Evolutionary conservation across 2,329 filamentous ascomycete genomes (phyloP).

Genomic region (Daldinia sp.): DNA sequence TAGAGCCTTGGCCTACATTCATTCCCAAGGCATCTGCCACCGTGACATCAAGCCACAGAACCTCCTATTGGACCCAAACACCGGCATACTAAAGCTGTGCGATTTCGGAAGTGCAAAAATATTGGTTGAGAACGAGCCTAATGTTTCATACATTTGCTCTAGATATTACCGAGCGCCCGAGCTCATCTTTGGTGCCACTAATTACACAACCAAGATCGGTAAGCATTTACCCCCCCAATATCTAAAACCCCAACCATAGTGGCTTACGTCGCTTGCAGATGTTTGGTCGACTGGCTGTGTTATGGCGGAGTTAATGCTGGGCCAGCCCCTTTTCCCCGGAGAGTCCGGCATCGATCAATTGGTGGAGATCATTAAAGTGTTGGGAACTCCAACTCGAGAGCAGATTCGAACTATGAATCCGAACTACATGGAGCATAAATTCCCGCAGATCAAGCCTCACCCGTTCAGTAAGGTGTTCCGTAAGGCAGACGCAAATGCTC

Average conservation of each 20-base stretch:
- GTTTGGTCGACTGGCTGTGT: constrained; percentile 99
- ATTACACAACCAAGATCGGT: constrained; percentile 99
- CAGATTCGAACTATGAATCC: constrained; percentile 99
- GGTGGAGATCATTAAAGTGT: constrained; percentile 99
- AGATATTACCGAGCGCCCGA: constrained; percentile 98
- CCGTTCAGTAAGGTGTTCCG: constrained; percentile 99
- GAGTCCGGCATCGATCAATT: constrained; percentile 99
- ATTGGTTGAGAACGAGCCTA: constrained; percentile 97
- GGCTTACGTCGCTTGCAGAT: constrained; percentile 66
- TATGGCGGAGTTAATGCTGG: constrained; percentile 99
- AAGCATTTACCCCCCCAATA: constrained; percentile 55
- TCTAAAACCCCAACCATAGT: constrained; percentile 7
- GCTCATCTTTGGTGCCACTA: constrained; percentile 97
- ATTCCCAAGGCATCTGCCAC: constrained; percentile 99
- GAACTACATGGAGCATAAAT: constrained; percentile 99
- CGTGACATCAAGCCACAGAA: constrained; percentile 99
- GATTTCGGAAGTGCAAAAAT: constrained; percentile 99
- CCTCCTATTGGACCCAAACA: constrained; percentile 89
- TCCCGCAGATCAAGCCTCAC: constrained; percentile 99
- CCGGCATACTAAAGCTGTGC: constrained; percentile 94
- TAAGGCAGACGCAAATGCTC: constrained; percentile 91
- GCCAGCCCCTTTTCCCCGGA: constrained; percentile 96
- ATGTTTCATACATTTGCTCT: constrained; percentile 99
- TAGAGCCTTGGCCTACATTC: constrained; percentile 97
- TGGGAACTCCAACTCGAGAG: constrained; percentile 95